Evolutionary conservation across 306 rosid species (phyloP).

Genomic region (Biancaea sappan): DNA sequence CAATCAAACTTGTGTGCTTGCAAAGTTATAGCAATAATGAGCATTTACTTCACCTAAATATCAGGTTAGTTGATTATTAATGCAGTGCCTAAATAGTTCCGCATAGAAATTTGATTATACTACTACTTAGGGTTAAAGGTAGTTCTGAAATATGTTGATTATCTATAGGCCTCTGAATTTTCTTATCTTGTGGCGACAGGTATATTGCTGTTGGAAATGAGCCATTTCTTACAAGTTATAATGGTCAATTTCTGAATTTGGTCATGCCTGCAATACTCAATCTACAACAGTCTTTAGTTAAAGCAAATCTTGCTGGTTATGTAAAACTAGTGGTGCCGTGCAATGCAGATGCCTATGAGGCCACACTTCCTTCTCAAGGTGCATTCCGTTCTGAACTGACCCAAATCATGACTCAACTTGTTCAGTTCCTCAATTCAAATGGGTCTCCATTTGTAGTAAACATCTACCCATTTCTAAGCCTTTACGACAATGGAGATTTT

Average conservation of each 20-base stretch:
- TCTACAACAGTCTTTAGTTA: slow-evolving; percentile 66
- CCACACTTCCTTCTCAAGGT: slow-evolving; percentile 71
- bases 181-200: slow-evolving; percentile 40
- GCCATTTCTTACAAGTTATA: slow-evolving; percentile 64
- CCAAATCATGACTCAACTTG: slow-evolving; percentile 58
- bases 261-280: slow-evolving; percentile 66
- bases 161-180: neutral
- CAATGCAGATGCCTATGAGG: slow-evolving; percentile 76
- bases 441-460: slow-evolving; percentile 74
- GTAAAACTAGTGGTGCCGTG: slow-evolving; percentile 72
- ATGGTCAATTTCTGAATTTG: slow-evolving; percentile 56
- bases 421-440: slow-evolving; percentile 59
- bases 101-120: neutral
- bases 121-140: neutral
- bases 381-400: slow-evolving; percentile 62
- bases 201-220: slow-evolving; percentile 75
- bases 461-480: slow-evolving; percentile 71
- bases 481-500: slow-evolving; percentile 59
- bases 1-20: neutral
- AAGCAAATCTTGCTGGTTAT: slow-evolving; percentile 62
- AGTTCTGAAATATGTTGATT: neutral
- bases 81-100: neutral
- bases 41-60: neutral
- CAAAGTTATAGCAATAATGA: neutral
- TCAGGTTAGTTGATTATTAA: neutral